These are phyloP conservation scores for Diaporthe caulivora DNA, from an alignment of 2,329 filamentous ascomycete genomes.

Conservation along the genomic window DNA sequence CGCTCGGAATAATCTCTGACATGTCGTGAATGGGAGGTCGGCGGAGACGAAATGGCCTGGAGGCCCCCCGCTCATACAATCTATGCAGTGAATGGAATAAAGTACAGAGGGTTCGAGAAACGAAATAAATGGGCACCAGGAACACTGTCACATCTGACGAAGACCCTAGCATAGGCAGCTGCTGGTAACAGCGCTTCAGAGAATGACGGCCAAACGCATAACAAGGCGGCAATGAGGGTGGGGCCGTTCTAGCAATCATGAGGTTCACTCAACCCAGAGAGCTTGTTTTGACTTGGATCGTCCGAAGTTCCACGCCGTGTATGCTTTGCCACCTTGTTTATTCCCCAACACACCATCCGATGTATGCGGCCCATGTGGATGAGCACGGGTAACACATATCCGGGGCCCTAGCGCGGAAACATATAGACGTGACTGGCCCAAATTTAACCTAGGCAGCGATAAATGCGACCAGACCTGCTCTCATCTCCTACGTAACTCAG, in stretches of 20 bases:
- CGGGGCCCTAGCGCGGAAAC: background rate
- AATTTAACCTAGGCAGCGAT: background rate
- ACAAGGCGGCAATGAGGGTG: background rate
- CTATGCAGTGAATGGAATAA: background rate
- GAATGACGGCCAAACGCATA: background rate
- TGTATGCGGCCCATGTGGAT: background rate
- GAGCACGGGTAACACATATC: slow-evolving; percentile 9
- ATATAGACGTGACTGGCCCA: background rate
- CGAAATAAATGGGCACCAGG: background rate
- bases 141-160: background rate
- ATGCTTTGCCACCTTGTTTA: slow-evolving; percentile 8
- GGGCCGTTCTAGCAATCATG: slow-evolving; percentile 3
- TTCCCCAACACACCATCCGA: slow-evolving; percentile 10
- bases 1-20: slow-evolving; percentile 2
- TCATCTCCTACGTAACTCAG: no score
- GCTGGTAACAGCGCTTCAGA: background rate
- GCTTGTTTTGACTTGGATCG: background rate
- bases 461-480: no score
- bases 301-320: background rate
- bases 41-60: background rate
- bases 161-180: background rate
- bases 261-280: background rate
- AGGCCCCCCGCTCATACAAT: background rate
- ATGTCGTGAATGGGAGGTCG: background rate
- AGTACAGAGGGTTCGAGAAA: background rate